Base-by-base conservation (phyloP, 2,329 filamentous ascomycete genomes). In the Penicillium expansum region DNA sequence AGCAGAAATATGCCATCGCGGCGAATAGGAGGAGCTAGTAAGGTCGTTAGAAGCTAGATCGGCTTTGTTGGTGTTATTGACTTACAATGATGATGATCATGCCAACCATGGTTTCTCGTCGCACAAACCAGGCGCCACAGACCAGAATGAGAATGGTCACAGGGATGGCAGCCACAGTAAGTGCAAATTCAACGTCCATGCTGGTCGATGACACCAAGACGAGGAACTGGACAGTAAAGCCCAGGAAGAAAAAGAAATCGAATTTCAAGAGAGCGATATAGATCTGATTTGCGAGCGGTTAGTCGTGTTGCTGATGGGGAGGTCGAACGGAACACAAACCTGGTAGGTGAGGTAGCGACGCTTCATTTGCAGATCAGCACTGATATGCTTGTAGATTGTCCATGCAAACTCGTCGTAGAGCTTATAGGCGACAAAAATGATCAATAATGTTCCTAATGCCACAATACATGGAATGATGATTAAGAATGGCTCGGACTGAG, bases 171-270 rank as follows among this genome's bases (percentile, higher is more conserved):
- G 88, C 90, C 47, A 94, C 86, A 8, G 95, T 99, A 51, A 97
- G 81, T 53, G 84, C 89, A 67, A 94, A 91, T 74, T 99, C 94
- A 67, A 86, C 80, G 60, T 88, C 83, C 47, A 83, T 82, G 27
- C 80, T 82, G 62, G 83, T 83, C 43, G 85, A 87, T 56, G 85
- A 87, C 58, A 99, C 92, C 57, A 97, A 89, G 67, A 99, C 93
- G 52, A 97, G 84, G 75, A 99, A 99, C 72, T 99, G 94, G 45
- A 99, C 91, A 7, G 94, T 97, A 75, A 99, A 99, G 53, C 93
- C 94, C 49, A 99, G 86, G 82, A 99, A 99, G 82, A 99, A 97
- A 86, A 99, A 99, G 77, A 99, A 97, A 78, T 99, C 94, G 74
- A 99, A 99, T 77, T 99, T 99, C 63, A 99, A 83, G 11, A 99